A percentile compares a stretch with the other conserved stretches of the same genome.
Conservation (phyloP, 768 basidiomycete species). For the Phlebiopsis flavidoalba region DNA sequence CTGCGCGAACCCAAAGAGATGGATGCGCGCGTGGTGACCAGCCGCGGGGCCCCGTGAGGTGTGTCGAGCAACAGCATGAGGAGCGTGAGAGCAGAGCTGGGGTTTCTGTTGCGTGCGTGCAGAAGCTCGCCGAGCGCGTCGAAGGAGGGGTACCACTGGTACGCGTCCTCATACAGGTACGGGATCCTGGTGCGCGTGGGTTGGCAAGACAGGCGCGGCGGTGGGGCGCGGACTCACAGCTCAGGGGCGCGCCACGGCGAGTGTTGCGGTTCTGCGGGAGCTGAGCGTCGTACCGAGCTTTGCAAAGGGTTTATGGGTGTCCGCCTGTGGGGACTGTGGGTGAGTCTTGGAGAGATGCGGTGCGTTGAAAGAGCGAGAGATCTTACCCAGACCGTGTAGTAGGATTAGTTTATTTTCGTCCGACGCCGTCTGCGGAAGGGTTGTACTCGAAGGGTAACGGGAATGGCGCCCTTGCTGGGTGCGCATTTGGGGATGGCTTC, state of each 20-base stretch:
- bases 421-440: slow-evolving; percentile 76
- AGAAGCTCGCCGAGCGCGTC: slow-evolving; percentile 73
- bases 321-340: slow-evolving; percentile 45
- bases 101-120: slow-evolving; percentile 64
- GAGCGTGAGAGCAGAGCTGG: slow-evolving; percentile 44
- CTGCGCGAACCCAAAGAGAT: slow-evolving; percentile 86
- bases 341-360: not conserved
- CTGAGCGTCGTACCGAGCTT: slow-evolving; percentile 65
- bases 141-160: slow-evolving; percentile 85
- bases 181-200: slow-evolving; percentile 49
- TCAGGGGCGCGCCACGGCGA: too few relatives aligned
- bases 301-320: slow-evolving; percentile 73
- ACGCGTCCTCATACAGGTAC: slow-evolving; percentile 72
- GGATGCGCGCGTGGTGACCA: slow-evolving; percentile 73
- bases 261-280: slow-evolving; percentile 87
- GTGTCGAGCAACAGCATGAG: slow-evolving; percentile 45
- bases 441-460: slow-evolving; percentile 59
- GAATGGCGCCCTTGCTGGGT: slow-evolving; percentile 41
- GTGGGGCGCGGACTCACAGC: slow-evolving; percentile 69
- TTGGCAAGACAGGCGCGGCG: not conserved
- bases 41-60: slow-evolving; percentile 52
- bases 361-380: too few relatives aligned
- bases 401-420: slow-evolving; percentile 83
- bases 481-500: slow-evolving; percentile 32
- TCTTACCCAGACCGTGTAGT: slow-evolving; percentile 79